These are phyloP conservation scores for Cynanchum wilfordii DNA, from an alignment of 257 asterid species.

Conservation along the genomic window DNA sequence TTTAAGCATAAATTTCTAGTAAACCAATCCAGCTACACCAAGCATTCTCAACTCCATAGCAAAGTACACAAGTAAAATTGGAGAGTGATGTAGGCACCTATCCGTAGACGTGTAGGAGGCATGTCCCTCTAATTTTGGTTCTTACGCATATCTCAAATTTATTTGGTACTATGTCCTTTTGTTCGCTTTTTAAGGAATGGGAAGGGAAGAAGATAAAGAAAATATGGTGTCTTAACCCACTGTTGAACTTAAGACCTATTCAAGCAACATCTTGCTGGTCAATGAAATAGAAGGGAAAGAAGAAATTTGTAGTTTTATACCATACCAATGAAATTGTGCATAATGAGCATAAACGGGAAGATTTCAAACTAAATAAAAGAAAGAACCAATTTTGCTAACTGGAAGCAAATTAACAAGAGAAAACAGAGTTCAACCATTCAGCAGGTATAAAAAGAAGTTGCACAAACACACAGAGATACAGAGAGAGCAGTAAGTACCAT, in stretches of 20 bases:
- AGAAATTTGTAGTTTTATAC: not conserved
- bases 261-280: not conserved
- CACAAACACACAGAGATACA: slow-evolving; percentile 14
- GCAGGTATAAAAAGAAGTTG: not conserved
- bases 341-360: not conserved
- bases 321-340: not conserved
- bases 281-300: not conserved
- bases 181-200: not conserved
- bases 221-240: not conserved
- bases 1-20: not conserved
- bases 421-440: not conserved
- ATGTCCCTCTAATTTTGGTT: too few species aligned
- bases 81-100: not conserved
- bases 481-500: slow-evolving; percentile 43
- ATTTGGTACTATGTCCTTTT: not conserved
- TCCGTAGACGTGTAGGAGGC: not conserved
- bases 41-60: not conserved
- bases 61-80: not conserved
- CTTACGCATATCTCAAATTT: not conserved
- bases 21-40: not conserved
- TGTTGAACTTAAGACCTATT: not conserved
- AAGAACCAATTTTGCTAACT: not conserved
- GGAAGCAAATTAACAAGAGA: not conserved
- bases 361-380: not conserved
- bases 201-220: not conserved